Percentiles rank a stretch among this genome's conserved stretches.
These are phyloP conservation scores for Puccinia horiana DNA, from an alignment of 1,284 basidiomycete species.

Conservation along the genomic window DNA sequence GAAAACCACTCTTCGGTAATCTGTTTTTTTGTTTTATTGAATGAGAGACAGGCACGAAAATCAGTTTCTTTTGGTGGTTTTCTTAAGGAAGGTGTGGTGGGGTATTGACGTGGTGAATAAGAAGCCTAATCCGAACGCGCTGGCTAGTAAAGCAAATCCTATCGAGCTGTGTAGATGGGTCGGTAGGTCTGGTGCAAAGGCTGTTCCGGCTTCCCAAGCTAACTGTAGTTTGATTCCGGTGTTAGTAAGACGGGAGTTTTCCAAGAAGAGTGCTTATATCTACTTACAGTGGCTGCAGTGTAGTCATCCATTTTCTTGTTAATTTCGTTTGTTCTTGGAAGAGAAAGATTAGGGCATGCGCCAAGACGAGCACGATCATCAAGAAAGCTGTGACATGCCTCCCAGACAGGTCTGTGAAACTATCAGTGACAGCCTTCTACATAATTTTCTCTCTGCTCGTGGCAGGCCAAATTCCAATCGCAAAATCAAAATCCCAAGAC, in stretches of 20 bases:
- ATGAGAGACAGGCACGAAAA: no score
- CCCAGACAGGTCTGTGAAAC: no score
- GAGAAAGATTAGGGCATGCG: no score
- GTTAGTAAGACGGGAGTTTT: no score
- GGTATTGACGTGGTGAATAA: conserved; percentile 35
- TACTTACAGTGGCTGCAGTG: not conserved
- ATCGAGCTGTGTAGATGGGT: conserved; percentile 39
- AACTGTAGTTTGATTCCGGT: not conserved
- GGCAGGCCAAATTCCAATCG: no score
- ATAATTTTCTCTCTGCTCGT: no score
- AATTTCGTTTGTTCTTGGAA: no score
- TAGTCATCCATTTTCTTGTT: conserved; percentile 1
- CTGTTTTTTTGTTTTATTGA: not conserved
- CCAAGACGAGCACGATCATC: no score
- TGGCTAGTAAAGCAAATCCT: conserved; percentile 27
- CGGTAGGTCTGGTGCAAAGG: conserved; percentile 27
- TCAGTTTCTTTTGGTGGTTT: no score
- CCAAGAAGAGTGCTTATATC: not conserved
- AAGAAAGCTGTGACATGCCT: no score
- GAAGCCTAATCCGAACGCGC: conserved; percentile 33
- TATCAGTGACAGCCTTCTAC: no score
- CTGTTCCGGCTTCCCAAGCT: not conserved
- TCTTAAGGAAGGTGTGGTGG: not conserved
- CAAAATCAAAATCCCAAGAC: no score
- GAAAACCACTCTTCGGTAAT: conserved; percentile 8